Evolutionary conservation across 345 rosid genomes (phyloP).

Genomic region (Dimocarpus longan): DNA sequence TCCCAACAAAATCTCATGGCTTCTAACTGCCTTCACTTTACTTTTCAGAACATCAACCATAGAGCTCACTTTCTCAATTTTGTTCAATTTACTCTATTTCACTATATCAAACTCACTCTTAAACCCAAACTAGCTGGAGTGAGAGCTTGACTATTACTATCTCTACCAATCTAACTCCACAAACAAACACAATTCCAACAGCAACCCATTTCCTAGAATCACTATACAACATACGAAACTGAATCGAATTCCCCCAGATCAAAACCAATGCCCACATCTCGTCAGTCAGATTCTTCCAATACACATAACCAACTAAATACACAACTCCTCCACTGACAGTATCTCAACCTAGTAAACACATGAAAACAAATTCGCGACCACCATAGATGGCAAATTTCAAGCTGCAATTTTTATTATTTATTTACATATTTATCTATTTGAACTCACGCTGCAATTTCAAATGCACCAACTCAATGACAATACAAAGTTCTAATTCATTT

Average conservation of each 20-base stretch:
- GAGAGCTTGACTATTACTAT: constrained; percentile 49
- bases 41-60: neutral
- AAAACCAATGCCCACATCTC: constrained; percentile 57
- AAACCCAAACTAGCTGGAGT: constrained; percentile 62
- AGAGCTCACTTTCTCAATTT: constrained; percentile 31
- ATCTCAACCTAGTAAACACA: constrained; percentile 7
- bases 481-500: neutral
- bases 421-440: neutral
- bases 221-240: constrained; percentile 34
- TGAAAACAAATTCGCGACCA: constrained; percentile 16
- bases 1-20: neutral
- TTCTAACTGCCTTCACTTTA: neutral
- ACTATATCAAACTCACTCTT: constrained; percentile 35
- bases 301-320: neutral
- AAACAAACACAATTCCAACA: constrained; percentile 41
- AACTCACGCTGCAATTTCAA: constrained; percentile 18
- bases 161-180: constrained; percentile 39
- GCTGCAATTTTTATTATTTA: neutral
- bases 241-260: constrained; percentile 49
- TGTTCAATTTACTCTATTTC: constrained; percentile 24
- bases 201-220: constrained; percentile 41
- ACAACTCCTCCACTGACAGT: neutral
- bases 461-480: constrained; percentile 2
- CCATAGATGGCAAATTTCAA: neutral
- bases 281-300: constrained; percentile 1